phyloP scores from a whole-genome alignment of 2,329 filamentous ascomycete species.

The Epichloe amarillans region DNA sequence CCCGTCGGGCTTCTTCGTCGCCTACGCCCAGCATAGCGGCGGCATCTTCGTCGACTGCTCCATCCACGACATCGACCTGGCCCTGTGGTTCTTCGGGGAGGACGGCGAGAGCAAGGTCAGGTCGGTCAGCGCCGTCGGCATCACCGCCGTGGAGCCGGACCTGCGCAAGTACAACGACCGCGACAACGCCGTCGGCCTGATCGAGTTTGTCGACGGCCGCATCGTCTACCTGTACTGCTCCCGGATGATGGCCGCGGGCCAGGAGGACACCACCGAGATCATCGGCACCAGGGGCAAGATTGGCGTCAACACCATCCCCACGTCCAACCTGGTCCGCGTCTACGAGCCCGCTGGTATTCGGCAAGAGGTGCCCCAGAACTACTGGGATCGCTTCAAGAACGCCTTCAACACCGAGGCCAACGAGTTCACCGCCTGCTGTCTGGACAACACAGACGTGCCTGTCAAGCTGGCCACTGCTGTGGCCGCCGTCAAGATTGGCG shows the following conservation, averaged over 20 bases:
- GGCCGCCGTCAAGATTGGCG: constrained; percentile 46
- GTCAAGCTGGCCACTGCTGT: constrained; percentile 45
- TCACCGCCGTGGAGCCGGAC: constrained; percentile 16
- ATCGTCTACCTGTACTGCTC: constrained; percentile 52
- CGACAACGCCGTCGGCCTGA: constrained; percentile 33
- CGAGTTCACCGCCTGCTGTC: constrained; percentile 45
- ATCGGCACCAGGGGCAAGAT: constrained; percentile 54
- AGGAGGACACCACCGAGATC: constrained; percentile 54
- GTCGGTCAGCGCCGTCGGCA: constrained; percentile 16
- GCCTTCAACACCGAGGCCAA: constrained; percentile 52
- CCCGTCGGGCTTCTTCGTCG: constrained; percentile 52
- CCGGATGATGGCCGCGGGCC: constrained; percentile 55
- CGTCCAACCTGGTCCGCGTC: constrained; percentile 38
- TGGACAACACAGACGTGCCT: constrained; percentile 41
- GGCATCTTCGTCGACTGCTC: constrained; percentile 61
- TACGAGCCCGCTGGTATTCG: constrained; percentile 34
- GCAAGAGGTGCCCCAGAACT: constrained; percentile 46
- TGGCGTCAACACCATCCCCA: constrained; percentile 44
- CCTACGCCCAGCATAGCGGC: constrained; percentile 49
- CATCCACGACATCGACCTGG: constrained; percentile 47
- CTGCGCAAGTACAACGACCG: constrained; percentile 15
- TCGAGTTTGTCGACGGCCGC: constrained; percentile 51
- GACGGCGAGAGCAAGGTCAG: constrained; percentile 12
- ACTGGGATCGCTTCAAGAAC: constrained; percentile 48
- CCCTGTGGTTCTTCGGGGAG: constrained; percentile 18